phyloP scores from a whole-genome alignment of 106 monocot species.

The Narthecium ossifragum region DNA sequence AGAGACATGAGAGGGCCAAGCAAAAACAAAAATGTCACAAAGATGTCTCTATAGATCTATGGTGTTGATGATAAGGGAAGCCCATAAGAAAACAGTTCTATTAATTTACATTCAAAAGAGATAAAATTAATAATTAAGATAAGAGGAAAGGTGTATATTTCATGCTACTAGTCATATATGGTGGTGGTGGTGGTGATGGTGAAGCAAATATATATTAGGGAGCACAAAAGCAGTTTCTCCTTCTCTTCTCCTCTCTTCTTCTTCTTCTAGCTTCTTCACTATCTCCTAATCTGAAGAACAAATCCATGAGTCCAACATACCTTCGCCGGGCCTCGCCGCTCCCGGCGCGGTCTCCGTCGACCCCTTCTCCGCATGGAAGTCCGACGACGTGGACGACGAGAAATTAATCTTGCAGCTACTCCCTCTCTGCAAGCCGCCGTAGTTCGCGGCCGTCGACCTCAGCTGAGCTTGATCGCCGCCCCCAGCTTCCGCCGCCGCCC shows the following conservation, averaged over 20 bases:
- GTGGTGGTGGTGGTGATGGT: background rate
- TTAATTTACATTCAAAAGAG: no score
- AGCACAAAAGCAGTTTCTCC: background rate
- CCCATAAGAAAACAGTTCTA: no score
- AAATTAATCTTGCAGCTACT: constrained; percentile 24
- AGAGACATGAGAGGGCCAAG: no score
- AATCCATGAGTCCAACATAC: constrained; percentile 53
- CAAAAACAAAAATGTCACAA: no score
- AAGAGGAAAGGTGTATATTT: no score
- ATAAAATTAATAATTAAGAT: no score
- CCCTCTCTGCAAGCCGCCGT: no score
- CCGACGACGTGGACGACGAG: constrained; percentile 13
- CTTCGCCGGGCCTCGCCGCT: constrained; percentile 33
- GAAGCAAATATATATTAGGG: no score
- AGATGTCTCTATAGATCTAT: no score
- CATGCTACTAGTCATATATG: background rate
- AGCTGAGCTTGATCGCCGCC: background rate
- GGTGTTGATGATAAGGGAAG: no score
- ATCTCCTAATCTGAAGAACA: constrained; percentile 38
- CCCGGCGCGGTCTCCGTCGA: background rate
- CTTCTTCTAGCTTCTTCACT: constrained; percentile 6
- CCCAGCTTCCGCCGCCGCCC: background rate
- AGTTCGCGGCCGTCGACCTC: no score
- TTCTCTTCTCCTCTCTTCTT: background rate
- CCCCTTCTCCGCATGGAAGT: constrained; percentile 16